Conservation (phyloP, 2,329 filamentous ascomycete species). For the Teratosphaeria gauchensis region DNA sequence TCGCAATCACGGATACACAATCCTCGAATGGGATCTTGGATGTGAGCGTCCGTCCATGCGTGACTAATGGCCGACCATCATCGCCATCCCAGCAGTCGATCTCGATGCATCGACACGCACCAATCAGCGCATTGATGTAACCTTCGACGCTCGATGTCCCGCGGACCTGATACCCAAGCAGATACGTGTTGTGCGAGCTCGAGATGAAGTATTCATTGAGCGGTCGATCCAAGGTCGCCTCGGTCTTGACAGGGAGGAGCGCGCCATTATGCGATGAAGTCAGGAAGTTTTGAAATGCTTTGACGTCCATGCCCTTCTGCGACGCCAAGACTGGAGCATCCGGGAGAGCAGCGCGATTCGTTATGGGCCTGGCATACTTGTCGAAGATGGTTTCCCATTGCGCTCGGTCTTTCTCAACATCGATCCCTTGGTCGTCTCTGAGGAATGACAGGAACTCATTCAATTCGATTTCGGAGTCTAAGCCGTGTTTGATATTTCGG, state of each 20-base stretch:
- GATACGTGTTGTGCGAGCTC: conserved; percentile 96
- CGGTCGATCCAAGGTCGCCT: conserved; percentile 59
- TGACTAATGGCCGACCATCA: conserved; percentile 79
- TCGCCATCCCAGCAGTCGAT: conserved; percentile 96
- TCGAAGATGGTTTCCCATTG: conserved; percentile 64
- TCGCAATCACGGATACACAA: conserved; percentile 85
- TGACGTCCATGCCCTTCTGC: conserved; percentile 59
- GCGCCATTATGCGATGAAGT: conserved; percentile 45
- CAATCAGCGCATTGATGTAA: conserved; percentile 79
- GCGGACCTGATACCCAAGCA: conserved; percentile 80
- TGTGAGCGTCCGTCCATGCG: conserved; percentile 82
- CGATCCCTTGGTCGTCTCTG: conserved; percentile 61
- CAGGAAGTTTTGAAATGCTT: conserved; percentile 68
- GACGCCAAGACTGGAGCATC: conserved; percentile 36
- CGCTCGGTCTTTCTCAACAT: conserved; percentile 55
- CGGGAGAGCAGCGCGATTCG: conserved; percentile 31
- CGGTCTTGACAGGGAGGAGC: conserved; percentile 13
- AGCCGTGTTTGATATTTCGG: conserved; percentile 39
- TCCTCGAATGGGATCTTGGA: conserved; percentile 82
- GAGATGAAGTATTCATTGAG: conserved; percentile 97
- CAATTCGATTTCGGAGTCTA: conserved; percentile 54
- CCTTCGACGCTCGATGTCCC: conserved; percentile 89
- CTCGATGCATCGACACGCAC: conserved; percentile 89
- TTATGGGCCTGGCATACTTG: conserved; percentile 16
- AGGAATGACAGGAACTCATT: conserved; percentile 70